A percentile compares a stretch with the other conserved stretches of the same genome.
Evolutionary conservation across 495 filamentous ascomycete species (phyloP).

Genomic region (Viridothelium virens): DNA sequence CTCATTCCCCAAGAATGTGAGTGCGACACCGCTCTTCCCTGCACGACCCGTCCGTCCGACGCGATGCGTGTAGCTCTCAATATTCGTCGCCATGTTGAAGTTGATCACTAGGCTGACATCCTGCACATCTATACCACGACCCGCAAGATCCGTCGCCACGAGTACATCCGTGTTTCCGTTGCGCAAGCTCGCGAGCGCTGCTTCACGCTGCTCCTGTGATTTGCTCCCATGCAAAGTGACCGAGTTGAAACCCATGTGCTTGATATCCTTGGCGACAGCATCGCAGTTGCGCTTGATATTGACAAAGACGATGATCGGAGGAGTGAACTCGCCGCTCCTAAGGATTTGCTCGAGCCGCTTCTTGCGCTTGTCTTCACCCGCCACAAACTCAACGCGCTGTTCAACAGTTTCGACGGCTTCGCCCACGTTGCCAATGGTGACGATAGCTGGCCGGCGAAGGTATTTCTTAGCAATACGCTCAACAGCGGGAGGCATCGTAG

Average conservation of each 20-base stretch:
- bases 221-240: conserved; percentile 94
- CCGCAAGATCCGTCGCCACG: conserved; percentile 95
- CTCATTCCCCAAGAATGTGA: conserved; percentile 92
- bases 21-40: conserved; percentile 93
- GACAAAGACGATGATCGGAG: conserved; percentile 98
- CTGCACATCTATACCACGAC: conserved; percentile 94
- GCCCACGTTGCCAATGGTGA: conserved; percentile 88
- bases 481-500: conserved; percentile 90
- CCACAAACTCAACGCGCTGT: conserved; percentile 88
- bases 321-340: conserved; percentile 70
- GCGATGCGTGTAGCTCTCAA: conserved; percentile 96
- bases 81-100: conserved; percentile 95
- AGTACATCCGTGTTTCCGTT: conserved; percentile 73
- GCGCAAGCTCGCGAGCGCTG: conserved; percentile 79
- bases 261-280: conserved; percentile 89
- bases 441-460: conserved; percentile 84
- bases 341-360: conserved; percentile 91
- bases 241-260: conserved; percentile 82
- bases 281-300: conserved; percentile 99
- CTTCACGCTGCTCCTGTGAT: conserved; percentile 95
- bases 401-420: conserved; percentile 99
- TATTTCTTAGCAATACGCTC: conserved; percentile 97
- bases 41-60: conserved; percentile 97
- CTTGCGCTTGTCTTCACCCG: conserved; percentile 95
- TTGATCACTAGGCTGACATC: conserved; percentile 93